Base-by-base conservation (phyloP, 2,329 filamentous ascomycete genomes). In the Colletotrichum navitas region DNA sequence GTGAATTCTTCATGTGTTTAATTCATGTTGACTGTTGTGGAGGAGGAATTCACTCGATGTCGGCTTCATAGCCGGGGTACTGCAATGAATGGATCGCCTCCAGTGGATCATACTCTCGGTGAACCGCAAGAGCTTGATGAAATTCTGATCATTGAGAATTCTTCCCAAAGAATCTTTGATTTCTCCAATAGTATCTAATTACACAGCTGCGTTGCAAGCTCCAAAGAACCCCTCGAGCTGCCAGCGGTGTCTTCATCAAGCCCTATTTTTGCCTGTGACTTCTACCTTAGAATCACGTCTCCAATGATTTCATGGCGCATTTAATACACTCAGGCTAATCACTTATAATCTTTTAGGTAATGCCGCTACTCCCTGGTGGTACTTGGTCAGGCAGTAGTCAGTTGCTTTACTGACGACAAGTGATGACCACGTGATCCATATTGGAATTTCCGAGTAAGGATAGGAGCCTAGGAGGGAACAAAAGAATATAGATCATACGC, bases 281-380 rank as follows among this genome's bases (percentile, higher is more conserved):
- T 49, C 24, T 49, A 5, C 12, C 12, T 41, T 3, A 16, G 14
- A 41, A 41, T 41, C 12, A 41, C 4, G 7, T 41, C 12, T 16
- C 2, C 16, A 16, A 41, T 41, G 2, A 14, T 39, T 14, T 41
- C 1, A 41, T 4, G 16, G 14, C 16, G 3, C 3, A 16, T 16
- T 41, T 16, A 1, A 5, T 41, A 5, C 14, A 41, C 5, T 5
- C 0, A 5, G 14, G 7, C 8, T 11, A 1, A 39, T 10, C 1
- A 34, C 6, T 5, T 41, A 43, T 8, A 12, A 3, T 21, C 3
- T 43, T 43, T 21, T 8, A 21, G 41, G 3, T 43, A 2, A 43
- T 14, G 2, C 21, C 0, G 18, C 6, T 7, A 43, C 18, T 1
- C 18, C 7, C 18, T 7, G 14, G 39, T 11, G 1, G 14, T 1